These are phyloP conservation scores for Maudiozyma pseudohumilis DNA, from an alignment of 805 yeast genomes.

Conservation along the genomic window DNA sequence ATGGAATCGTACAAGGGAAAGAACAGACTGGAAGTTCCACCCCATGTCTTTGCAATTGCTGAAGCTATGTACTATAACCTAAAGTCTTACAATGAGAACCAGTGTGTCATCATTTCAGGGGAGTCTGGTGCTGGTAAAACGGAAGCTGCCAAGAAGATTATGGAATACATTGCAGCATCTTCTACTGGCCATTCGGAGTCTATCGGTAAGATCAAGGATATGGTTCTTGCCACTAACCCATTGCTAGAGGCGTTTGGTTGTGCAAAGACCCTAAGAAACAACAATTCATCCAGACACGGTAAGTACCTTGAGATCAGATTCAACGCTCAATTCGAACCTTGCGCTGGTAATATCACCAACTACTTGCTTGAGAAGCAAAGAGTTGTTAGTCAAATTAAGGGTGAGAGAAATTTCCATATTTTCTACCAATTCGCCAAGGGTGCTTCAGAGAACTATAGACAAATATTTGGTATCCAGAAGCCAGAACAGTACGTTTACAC, in stretches of 20 bases:
- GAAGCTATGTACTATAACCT: slow-evolving; percentile 93
- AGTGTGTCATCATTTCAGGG: slow-evolving; percentile 95
- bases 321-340: slow-evolving; percentile 74
- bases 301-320: slow-evolving; percentile 88
- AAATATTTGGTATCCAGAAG: slow-evolving; percentile 76
- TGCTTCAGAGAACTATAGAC: slow-evolving; percentile 77
- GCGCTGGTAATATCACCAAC: slow-evolving; percentile 92
- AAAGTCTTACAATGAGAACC: slow-evolving; percentile 88
- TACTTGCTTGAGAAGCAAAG: slow-evolving; percentile 90
- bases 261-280: slow-evolving; percentile 94
- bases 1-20: slow-evolving; percentile 76
- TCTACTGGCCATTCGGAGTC: slow-evolving; percentile 49
- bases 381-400: slow-evolving; percentile 87
- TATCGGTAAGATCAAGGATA: slow-evolving; percentile 83
- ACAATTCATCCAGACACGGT: slow-evolving; percentile 96
- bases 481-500: slow-evolving; percentile 93
- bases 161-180: slow-evolving; percentile 92
- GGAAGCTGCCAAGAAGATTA: slow-evolving; percentile 94
- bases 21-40: slow-evolving; percentile 92
- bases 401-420: slow-evolving; percentile 94
- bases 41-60: slow-evolving; percentile 97
- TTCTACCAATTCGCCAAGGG: slow-evolving; percentile 93
- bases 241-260: slow-evolving; percentile 98
- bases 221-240: slow-evolving; percentile 97
- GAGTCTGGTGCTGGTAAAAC: slow-evolving; percentile 98